A percentile compares a stretch with the other conserved stretches of the same genome.
phyloP scores from a whole-genome alignment of 257 asterid species.

The Scutellaria galericulata region DNA sequence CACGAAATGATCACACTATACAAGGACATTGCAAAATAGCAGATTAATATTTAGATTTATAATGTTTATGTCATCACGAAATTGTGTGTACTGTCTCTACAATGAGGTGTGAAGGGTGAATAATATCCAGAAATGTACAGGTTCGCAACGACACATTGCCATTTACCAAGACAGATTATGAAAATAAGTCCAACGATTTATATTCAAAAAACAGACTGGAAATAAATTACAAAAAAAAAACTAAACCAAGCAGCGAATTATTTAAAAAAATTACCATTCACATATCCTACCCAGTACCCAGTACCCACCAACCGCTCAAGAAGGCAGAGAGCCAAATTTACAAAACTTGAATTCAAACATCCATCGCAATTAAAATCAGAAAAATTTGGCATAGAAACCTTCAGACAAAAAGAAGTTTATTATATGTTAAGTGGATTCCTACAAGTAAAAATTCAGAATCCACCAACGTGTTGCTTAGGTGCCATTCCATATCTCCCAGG shows the following conservation, averaged over 20 bases:
- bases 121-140: no score
- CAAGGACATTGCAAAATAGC: no score
- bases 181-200: background rate
- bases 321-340: conserved; percentile 15
- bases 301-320: background rate
- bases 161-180: background rate
- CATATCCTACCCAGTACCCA: background rate
- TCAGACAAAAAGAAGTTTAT: background rate
- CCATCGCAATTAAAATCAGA: background rate
- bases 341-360: conserved; percentile 19
- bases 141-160: no score
- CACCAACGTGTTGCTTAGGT: conserved; percentile 70
- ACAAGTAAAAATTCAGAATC: conserved; percentile 55
- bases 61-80: no score
- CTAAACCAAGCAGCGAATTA: background rate
- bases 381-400: background rate
- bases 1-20: no score
- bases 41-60: no score
- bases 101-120: no score
- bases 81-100: no score
- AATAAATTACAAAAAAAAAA: conserved; percentile 31
- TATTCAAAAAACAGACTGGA: background rate
- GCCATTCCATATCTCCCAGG: conserved; percentile 67
- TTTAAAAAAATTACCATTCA: background rate
- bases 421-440: conserved; percentile 12